phyloP scores from a whole-genome alignment of 768 basidiomycete genomes.

The Leccinum longicurvipes region DNA sequence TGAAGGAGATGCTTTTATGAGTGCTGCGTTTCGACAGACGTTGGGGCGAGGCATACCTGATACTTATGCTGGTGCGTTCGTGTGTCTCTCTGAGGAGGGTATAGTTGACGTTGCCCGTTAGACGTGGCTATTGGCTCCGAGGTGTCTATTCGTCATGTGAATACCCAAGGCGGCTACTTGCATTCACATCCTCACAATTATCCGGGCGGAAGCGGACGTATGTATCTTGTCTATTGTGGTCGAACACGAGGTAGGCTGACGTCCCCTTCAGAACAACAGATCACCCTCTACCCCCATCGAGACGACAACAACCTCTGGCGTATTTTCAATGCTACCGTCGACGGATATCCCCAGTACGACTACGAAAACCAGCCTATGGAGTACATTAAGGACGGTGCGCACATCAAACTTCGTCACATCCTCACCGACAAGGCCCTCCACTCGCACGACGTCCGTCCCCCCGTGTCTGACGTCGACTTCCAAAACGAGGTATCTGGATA shows the following conservation, averaged over 20 bases:
- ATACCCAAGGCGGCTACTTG: slow-evolving; percentile 98
- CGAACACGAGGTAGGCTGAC: background rate
- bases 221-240: slow-evolving; percentile 21
- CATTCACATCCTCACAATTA: slow-evolving; percentile 93
- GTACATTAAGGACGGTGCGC: slow-evolving; percentile 61
- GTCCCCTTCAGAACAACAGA: slow-evolving; percentile 78
- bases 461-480: slow-evolving; percentile 96
- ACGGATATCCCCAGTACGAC: slow-evolving; percentile 40
- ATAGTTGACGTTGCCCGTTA: slow-evolving; percentile 22
- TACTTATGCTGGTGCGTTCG: slow-evolving; percentile 77
- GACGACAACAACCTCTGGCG: slow-evolving; percentile 95
- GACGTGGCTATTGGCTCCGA: slow-evolving; percentile 86
- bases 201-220: slow-evolving; percentile 88
- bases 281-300: slow-evolving; percentile 98
- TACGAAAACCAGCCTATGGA: slow-evolving; percentile 54
- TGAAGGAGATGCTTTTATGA: slow-evolving; percentile 99
- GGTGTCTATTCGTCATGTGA: slow-evolving; percentile 82
- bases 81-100: background rate
- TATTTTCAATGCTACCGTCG: slow-evolving; percentile 69
- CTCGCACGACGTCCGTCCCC: slow-evolving; percentile 92
- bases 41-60: slow-evolving; percentile 86
- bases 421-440: slow-evolving; percentile 84
- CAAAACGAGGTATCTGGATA: slow-evolving; percentile 98
- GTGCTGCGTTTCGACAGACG: slow-evolving; percentile 97
- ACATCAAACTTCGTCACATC: slow-evolving; percentile 80